Base-by-base conservation (phyloP, 2,329 filamentous ascomycete species). In the Ascochyta koolunga region DNA sequence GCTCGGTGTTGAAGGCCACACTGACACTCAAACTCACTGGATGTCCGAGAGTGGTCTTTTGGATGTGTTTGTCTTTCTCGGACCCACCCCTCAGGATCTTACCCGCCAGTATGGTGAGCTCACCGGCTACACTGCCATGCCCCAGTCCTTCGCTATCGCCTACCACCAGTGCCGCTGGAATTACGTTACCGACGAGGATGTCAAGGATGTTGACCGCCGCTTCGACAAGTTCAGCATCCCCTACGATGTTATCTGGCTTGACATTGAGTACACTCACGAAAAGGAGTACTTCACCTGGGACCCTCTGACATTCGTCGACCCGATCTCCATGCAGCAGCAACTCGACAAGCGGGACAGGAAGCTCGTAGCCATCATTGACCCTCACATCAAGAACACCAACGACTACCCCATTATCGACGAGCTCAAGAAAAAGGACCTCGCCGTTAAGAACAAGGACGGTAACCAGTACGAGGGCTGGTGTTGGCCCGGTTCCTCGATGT, bases 81-180 rank as follows among this genome's bases (percentile, higher is more conserved):
- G 93, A 0, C 93, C 93, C 1, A 91, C 87, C 4, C 90, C 95
- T 4, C 84, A 88, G 62, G 90, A 96, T 61, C 82, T 99, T 36
- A 89, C 88, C 60, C 89, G 88, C 66, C 86, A 84, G 25, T 99
- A 96, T 72, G 87, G 88, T 58, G 91, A 96, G 73, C 85, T 99
- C 39, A 99, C 95, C 8, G 95, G 95, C 22, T 93, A 88, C 68
- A 95, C 92, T 25, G 88, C 93, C 56, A 85, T 99, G 76, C 95
- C 95, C 1, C 92, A 96, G 68, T 89, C 95, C 60, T 97, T 97
- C 67, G 84, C 93, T 2, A 86, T 99, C 62, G 95, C 86, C 11
- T 97, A 98, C 76, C 95, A 99, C 71, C 95, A 99, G 75, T 98
- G 95, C 75, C 89, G 95, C 66, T 99, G 95, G 95, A 99, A 99